Conservation (phyloP, 1,284 basidiomycete species). For the Ustilago sp. region DNA sequence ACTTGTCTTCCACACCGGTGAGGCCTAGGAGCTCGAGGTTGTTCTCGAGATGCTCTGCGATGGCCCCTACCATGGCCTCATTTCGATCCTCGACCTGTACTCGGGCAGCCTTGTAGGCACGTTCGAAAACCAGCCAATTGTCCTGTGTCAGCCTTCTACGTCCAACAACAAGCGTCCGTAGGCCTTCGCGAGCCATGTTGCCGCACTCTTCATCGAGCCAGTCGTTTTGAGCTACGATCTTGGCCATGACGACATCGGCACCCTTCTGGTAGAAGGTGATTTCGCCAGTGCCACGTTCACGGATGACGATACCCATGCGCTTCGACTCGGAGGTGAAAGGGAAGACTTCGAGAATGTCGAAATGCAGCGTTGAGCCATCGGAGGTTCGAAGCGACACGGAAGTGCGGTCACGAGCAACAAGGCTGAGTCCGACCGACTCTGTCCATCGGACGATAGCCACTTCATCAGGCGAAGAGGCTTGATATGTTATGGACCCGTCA, state of each 20-base stretch:
- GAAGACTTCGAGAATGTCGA: conserved; percentile 92
- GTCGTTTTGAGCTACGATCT: conserved; percentile 94
- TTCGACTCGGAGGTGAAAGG: conserved; percentile 98
- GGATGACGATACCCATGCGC: conserved; percentile 97
- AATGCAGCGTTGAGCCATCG: conserved; percentile 73
- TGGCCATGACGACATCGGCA: conserved; percentile 95
- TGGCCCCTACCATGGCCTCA: conserved; percentile 81
- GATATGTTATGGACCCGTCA: conserved; percentile 92
- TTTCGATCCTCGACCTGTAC: conserved; percentile 76
- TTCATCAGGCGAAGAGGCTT: conserved; percentile 98
- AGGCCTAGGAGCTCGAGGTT: conserved; percentile 92
- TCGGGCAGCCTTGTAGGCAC: conserved; percentile 81
- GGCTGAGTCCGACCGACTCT: conserved; percentile 88
- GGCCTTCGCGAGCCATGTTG: conserved; percentile 97
- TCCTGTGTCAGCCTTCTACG: conserved; percentile 80
- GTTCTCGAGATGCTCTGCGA: conserved; percentile 82
- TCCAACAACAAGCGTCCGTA: conserved; percentile 92
- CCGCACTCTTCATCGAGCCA: conserved; percentile 99
- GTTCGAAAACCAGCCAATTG: conserved; percentile 81
- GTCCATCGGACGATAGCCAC: conserved; percentile 99
- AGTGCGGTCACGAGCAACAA: conserved; percentile 87
- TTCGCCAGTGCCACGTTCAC: conserved; percentile 80
- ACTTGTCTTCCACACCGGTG: conserved; percentile 97
- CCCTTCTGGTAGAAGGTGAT: conserved; percentile 95
- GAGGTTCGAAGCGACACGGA: conserved; percentile 74